Base-by-base conservation (phyloP, 768 basidiomycete genomes). In the Lactifluus pinguis region DNA sequence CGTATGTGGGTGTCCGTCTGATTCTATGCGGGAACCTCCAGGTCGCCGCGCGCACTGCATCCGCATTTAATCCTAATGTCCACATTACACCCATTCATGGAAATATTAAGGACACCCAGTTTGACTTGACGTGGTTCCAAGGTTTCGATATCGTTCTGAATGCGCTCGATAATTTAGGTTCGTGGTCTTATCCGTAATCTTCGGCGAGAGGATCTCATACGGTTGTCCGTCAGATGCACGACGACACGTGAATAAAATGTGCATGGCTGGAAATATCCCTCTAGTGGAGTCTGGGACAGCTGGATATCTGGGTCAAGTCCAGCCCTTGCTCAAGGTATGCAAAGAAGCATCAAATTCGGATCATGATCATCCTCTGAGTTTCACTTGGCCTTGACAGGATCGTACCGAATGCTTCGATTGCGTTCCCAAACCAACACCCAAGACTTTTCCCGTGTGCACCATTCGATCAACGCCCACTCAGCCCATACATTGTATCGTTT, bases 401-500 rank as follows among this genome's bases (percentile, higher is more conserved):
- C 76, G 77, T 30, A 90, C 92, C 1, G 95, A 98, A 69, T 99
- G 97, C 73, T 98, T 95, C 69, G 95, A 98, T 69, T 99, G 97
- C 67, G 80, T 91, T n/a, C 83, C 87, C 5, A 98, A 98, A 71
- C 87, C 88, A 1, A 88, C 89, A 0, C 93, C 94, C 0, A 98
- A 94, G 71, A 88, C 92, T 0, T 98, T 92, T 70, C 95, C 97
- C 0, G 95, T 98, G 10, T 99, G 97, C 72, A 98, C 97, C 0
- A 98, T 99, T 66, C 86, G 95, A 42, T 92, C 92, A 2, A 98
- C 97, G 0, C 97, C 97, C 0, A 92, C 89, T 59, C 95, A 95
- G 65, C 93, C 97, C 0, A 97, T 98, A 53, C 97, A 99, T 68
- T 99, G 95, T 69, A 98, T 99, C 52, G 95, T 98, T 2, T 99